Evolutionary conservation across 441 rosid genomes (phyloP).

Genomic region (Erodium texanum): DNA sequence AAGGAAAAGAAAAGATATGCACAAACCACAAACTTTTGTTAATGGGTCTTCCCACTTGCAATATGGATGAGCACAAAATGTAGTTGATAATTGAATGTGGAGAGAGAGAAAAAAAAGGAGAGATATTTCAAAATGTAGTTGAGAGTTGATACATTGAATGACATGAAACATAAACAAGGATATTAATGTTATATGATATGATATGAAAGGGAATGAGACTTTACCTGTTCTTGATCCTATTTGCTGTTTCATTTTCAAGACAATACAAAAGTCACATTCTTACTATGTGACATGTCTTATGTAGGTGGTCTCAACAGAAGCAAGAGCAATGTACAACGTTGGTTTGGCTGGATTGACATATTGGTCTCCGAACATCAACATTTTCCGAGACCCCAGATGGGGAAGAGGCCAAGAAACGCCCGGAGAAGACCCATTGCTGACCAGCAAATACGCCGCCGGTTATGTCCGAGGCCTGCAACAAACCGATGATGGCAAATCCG

Average conservation of each 20-base stretch:
- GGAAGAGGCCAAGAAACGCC: constrained; percentile 97
- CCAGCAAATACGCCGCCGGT: constrained; percentile 58
- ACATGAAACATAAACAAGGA: neutral
- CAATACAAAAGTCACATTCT: too few species aligned
- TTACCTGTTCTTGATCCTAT: neutral
- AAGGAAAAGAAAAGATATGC: neutral
- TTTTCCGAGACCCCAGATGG: constrained; percentile 97
- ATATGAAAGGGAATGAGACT: neutral
- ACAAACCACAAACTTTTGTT: neutral
- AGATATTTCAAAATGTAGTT: neutral
- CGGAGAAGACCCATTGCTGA: constrained; percentile 81
- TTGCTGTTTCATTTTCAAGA: too few species aligned
- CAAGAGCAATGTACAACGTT: constrained; percentile 94
- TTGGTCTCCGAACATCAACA: constrained; percentile 93
- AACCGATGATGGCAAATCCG: constrained; percentile 22
- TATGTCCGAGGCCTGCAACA: constrained; percentile 80
- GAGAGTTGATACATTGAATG: neutral
- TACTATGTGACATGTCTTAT: too few species aligned
- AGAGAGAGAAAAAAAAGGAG: neutral
- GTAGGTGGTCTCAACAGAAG: constrained; percentile 89
- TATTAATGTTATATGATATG: too few species aligned
- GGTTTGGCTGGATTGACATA: constrained; percentile 82
- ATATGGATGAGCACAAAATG: neutral
- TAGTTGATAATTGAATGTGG: neutral
- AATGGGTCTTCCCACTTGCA: neutral